Evolutionary conservation across 345 rosid species (phyloP), one percentile per base, ranked within the genome.

Genomic region (Raphanus raphanistrum): DNA sequence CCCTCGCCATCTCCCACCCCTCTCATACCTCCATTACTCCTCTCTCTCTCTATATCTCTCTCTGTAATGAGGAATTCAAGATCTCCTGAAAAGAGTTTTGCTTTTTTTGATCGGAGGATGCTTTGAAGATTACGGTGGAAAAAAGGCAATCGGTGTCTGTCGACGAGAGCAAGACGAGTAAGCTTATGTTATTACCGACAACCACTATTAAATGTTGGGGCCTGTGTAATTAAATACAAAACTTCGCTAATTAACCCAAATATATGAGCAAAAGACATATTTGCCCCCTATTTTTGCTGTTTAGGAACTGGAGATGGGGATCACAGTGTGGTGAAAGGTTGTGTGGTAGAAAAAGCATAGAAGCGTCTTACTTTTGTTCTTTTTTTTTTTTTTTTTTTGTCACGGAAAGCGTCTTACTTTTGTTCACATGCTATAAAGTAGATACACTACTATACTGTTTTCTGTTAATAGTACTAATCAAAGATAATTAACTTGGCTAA

Each of bases 1-100:
- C 91, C 84, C 90, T 84, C 68, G 87, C 94, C 90, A 87, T 84
- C 82, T 86, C 71, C 81, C 45, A 68, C 66, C 71, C 66, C 52
- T 87, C 70, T 87, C 92, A 87, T 87, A 79, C 79, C 87, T 69
- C 89, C 89, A 83, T 78, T 78, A 36, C 64, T 62, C 85, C 75
- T 36, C 15, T 1, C 38, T 27, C 2, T 38, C 26, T 2, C 57
- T 35, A 21, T 21, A 21, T 27, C 58, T 52, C 57, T 16, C 60
- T 63, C 8, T 68, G 8, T 11, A 1, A 0, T 48, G 16, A 12
- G 13, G 38, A 2, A 27, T 43, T 54, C 67, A 38, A 74, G 82
- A 68, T 79, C 66, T 79, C 61, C 4, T 0, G 16, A 9, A 52
- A 52, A 52, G 58, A 64, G 15, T 7, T 17, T 54, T 63, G 75